Evolutionary conservation across 2,329 filamentous ascomycete genomes (phyloP), one percentile per base, ranked within the genome.

Genomic region (Huntiella abstrusa): DNA sequence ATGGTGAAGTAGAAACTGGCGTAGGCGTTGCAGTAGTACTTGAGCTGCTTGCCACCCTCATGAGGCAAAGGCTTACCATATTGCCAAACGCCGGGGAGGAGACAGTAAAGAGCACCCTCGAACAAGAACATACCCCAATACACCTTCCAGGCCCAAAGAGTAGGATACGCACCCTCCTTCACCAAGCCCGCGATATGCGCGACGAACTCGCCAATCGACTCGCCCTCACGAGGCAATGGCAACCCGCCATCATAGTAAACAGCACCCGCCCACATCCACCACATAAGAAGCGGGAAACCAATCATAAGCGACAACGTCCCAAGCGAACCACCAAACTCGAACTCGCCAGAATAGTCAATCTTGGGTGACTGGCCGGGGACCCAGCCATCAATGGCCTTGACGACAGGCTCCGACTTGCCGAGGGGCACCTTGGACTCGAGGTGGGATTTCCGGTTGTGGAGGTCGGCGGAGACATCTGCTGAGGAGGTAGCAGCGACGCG

Each of bases 211-310:
- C 57, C 54, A 59, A 75, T 74, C 54, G 69, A 77, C 67, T 93
- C 71, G 37, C 73, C 81, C 38, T 73, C 59, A 2, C 65, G 64
- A 1, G 76, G 82, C 38, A 66, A 64, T 12, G 91, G 91, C 44
- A 92, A 69, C 52, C 82, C 77, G 54, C 88, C 88, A 58, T 85
- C 68, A 64, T 95, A 98, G 65, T 88, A 94, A 43, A 80, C 87
- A 33, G 88, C 83, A 43, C 91, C 91, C 61, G 93, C 79, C 87
- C 87, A 96, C 87, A 98, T 94, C 66, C 95, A 96, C 73, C 84
- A 95, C 88, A 96, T 96, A 55, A 98, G 72, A 34, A 79, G 52
- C n/a, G 91, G 91, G 63, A 96, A 98, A 40, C 81, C 76, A 52
- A 86, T 71, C 85, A 96, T 96, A 75, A 95, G 86, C 54, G 73